A percentile compares a stretch with the other conserved stretches of the same genome.
phyloP scores from a whole-genome alignment of 768 basidiomycete genomes.

The Paxillus ammoniavirescens region DNA sequence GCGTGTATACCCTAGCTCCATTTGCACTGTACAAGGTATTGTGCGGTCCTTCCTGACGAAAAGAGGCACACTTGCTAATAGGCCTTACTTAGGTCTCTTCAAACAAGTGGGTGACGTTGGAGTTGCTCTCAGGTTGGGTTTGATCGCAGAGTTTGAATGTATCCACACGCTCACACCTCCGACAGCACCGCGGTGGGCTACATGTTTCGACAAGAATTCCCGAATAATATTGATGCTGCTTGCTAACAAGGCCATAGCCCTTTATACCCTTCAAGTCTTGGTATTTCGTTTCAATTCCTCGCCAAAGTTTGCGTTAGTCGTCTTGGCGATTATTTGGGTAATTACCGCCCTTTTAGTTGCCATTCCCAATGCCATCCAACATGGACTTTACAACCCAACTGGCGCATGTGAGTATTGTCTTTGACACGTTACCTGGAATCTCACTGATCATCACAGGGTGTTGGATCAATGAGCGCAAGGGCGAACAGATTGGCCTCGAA shows the following conservation, averaged over 20 bases:
- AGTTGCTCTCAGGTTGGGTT: constrained; percentile 36
- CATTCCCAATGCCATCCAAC: constrained; percentile 33
- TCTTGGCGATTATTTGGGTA: constrained; percentile 38
- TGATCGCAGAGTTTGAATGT: not conserved
- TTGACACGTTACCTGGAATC: not conserved
- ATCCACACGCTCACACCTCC: constrained; percentile 3
- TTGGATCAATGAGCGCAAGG: constrained; percentile 42
- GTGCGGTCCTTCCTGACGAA: not conserved
- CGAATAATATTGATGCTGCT: not conserved
- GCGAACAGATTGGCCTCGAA: constrained; percentile 44
- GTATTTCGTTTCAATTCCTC: constrained; percentile 34
- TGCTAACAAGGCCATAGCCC: constrained; percentile 32
- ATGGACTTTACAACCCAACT: constrained; percentile 41
- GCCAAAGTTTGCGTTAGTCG: constrained; percentile 29
- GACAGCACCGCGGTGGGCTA: constrained; percentile 18
- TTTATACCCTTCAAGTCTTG: constrained; percentile 40
- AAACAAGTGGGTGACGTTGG: constrained; percentile 42
- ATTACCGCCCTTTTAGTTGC: constrained; percentile 39
- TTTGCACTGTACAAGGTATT: constrained; percentile 37
- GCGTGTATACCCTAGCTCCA: constrained; percentile 28
- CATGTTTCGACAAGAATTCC: not conserved
- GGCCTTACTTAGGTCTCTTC: constrained; percentile 26
- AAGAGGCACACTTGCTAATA: not conserved
- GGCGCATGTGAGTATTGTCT: constrained; percentile 34
- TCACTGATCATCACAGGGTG: constrained; percentile 40